Evolutionary conservation across 305 asterid species (phyloP), one percentile per base, ranked within the genome.

Genomic region (Nicotiana rustica): DNA sequence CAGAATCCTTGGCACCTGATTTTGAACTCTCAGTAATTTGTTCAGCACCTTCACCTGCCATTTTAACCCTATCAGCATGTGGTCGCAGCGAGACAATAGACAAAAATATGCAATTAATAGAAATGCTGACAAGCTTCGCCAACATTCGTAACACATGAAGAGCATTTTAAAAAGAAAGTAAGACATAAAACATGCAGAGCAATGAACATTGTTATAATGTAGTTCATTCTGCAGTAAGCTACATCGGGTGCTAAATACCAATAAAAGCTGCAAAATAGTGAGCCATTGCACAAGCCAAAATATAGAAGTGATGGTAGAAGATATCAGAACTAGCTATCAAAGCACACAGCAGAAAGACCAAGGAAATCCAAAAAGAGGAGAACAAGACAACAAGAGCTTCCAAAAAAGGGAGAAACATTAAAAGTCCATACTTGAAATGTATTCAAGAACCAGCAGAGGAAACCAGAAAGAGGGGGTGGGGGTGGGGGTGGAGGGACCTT

Each of bases 1-100:
- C 75, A 18, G 73, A 60, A 73, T 76, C 86, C 25, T 82, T 82
- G 41, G 93, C 68, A 52, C 33, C 78, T 36, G 78, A n/a, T 31
- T 67, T 55, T 67, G 83, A 67, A 17, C 13, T 75, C 80, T 55
- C 80, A 29, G 10, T 75, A 52, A 47, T 70, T 55, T 67, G 67
- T 35, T 70, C 67, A 52, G 56, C 59, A 67, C 5, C 25, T 67
- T 67, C 83, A 14, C 67, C 83, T 81, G 83, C 5, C 67, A 67
- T 75, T 75, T 75, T 75, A 75, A 52, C 17, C 79, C 61, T 25
- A 10, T 71, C 64, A 25, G 44, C 25, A 21, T 49, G 76, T n/a
- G 31, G 59, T 68, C 29, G 38, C 29, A 68, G 25, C 9, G 76
- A 68, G 31, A 68, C 55, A 68, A 68, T 44, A 17, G 15, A 19